A percentile compares a stretch with the other conserved stretches of the same genome.
phyloP scores from a whole-genome alignment of 148 eudicot genomes.

The Amaranthus hypochondriacus region DNA sequence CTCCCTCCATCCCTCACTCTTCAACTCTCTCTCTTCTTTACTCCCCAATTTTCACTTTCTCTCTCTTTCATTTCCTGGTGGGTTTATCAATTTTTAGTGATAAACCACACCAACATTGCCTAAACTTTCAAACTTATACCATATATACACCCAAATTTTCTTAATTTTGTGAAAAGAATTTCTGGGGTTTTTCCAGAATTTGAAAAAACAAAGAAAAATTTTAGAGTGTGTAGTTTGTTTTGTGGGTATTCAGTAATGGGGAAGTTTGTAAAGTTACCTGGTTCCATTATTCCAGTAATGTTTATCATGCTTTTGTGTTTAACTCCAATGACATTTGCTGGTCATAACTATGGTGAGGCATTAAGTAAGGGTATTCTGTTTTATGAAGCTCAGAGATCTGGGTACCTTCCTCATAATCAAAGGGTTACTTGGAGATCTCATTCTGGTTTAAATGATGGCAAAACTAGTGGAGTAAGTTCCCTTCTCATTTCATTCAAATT shows the following conservation, averaged over 20 bases:
- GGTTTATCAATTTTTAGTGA: slow-evolving; percentile 58
- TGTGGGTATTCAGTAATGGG: slow-evolving; percentile 24
- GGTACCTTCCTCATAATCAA: slow-evolving; percentile 65
- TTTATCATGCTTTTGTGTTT: slow-evolving; percentile 24
- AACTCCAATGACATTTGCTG: slow-evolving; percentile 40
- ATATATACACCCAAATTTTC: neutral
- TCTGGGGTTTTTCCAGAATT: neutral
- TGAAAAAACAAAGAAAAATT: neutral
- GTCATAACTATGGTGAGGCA: slow-evolving; percentile 80
- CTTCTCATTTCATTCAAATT: neutral
- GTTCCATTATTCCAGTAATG: slow-evolving; percentile 43
- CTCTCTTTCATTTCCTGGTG: slow-evolving; percentile 21
- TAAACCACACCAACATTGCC: slow-evolving; percentile 37
- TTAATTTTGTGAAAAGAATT: neutral
- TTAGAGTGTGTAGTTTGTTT: neutral
- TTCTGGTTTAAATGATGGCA: slow-evolving; percentile 88
- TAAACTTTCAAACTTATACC: neutral
- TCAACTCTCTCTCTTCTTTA: slow-evolving; percentile 18
- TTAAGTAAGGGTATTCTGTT: slow-evolving; percentile 84
- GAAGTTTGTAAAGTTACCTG: slow-evolving; percentile 18
- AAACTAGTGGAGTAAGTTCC: slow-evolving; percentile 62
- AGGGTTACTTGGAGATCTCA: slow-evolving; percentile 88
- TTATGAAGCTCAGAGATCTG: slow-evolving; percentile 98
- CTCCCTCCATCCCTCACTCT: slow-evolving; percentile 18
- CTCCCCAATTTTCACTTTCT: slow-evolving; percentile 12